Base-by-base conservation (phyloP, 345 rosid genomes). In the Lepidium africanum region DNA sequence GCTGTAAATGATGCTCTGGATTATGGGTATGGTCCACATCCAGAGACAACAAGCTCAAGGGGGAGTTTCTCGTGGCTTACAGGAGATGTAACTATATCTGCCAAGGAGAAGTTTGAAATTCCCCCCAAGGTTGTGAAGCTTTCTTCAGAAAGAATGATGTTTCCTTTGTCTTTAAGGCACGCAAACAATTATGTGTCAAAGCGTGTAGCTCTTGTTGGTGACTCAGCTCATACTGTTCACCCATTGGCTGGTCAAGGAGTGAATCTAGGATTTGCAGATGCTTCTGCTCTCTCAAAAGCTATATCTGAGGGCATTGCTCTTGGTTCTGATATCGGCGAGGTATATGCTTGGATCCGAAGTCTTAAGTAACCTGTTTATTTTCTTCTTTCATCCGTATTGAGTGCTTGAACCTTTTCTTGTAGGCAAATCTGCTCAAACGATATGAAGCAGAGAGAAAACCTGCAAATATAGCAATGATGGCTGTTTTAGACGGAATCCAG, bases 211-310 rank as follows among this genome's bases (percentile, higher is more conserved):
- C 87, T 92, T 14, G 52, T 90, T 10, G 98, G 98, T 43, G 99
- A 89, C 82, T 96, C 97, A 9, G 97, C 99, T 42, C 99, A 91
- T 54, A 85, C 97, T 10, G 90, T 94, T 63, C 97, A 91, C 76
- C 99, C 99, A 6, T 79, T 91, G 77, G 99, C 97, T 33, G 99
- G 97, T 67, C 99, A 94, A 79, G 96, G 98, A 66, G 99, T 91
- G 19, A 91, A 94, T 81, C 63, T 94, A 81, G 98, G 98, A 47
- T 90, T 90, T 67, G 93, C 87, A 49, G 98, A 92, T 69, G 94
- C 95, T 47, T 81, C 61, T 58, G 69, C 88, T 57, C 96, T 94
- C 79, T 84, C 96, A 9, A 83, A 79, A 76, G 77, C 83, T 46
- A 79, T 94, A 43, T 76, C 85, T 1, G 89, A 88, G 56, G 93